These are phyloP conservation scores for Trypanosoma conorhini DNA, from an alignment of 208 protist species.

Conservation along the genomic window DNA sequence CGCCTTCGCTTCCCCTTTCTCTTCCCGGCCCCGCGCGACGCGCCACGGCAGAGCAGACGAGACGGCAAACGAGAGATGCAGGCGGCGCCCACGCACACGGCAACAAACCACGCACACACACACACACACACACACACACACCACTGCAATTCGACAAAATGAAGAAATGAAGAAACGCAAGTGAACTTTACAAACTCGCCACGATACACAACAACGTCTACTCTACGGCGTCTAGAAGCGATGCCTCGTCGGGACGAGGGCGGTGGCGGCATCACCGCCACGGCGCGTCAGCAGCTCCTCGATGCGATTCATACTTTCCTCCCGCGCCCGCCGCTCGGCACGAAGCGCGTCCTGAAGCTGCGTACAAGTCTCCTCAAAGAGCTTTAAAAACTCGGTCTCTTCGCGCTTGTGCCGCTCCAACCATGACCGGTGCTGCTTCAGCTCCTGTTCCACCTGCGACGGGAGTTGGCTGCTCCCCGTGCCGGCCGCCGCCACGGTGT, in stretches of 20 bases:
- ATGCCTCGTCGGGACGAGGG: background rate
- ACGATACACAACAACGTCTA: background rate
- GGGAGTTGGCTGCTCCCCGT: background rate
- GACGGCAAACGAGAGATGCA: background rate
- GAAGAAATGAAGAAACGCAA: background rate
- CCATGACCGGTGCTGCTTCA: slow-evolving; percentile 6
- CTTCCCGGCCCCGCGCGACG: background rate
- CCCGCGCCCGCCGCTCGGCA: slow-evolving; percentile 14
- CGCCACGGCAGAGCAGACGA: background rate
- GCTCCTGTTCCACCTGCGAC: background rate
- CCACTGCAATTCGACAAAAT: background rate
- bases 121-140: background rate
- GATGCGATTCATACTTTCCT: slow-evolving; percentile 19
- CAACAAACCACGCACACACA: background rate
- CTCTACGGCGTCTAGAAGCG: slow-evolving; percentile 16
- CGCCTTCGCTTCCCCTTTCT: background rate
- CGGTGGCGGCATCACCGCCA: background rate
- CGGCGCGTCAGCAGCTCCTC: slow-evolving; percentile 22
- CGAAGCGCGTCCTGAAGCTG: slow-evolving; percentile 13
- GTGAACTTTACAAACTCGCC: background rate
- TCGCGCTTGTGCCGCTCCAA: slow-evolving; percentile 6
- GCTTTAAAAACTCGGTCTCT: slow-evolving; percentile 4
- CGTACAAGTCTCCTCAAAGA: slow-evolving; percentile 22
- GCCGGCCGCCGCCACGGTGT: slow-evolving; percentile 6
- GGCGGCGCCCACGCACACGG: background rate